Evolutionary conservation across 2,329 filamentous ascomycete species (phyloP).

Genomic region (Colletotrichum sojae): DNA sequence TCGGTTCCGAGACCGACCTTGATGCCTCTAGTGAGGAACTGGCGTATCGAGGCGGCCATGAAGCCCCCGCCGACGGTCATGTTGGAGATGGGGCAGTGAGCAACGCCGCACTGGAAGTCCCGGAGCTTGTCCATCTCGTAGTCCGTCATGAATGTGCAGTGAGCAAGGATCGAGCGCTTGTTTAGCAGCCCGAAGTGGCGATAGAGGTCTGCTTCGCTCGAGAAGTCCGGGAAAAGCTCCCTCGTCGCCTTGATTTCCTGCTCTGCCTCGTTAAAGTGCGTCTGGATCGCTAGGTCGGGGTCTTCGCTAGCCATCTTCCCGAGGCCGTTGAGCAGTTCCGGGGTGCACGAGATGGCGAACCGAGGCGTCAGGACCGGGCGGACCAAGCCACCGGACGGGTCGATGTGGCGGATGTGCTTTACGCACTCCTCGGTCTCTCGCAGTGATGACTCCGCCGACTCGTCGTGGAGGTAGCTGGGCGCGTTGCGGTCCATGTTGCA

Average conservation of each 20-base stretch:
- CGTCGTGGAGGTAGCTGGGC: constrained; percentile 68
- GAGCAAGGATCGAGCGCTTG: constrained; percentile 72
- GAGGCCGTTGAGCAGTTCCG: constrained; percentile 67
- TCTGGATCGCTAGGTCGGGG: constrained; percentile 70
- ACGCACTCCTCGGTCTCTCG: constrained; percentile 65
- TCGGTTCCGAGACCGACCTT: constrained; percentile 79
- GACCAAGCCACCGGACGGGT: constrained; percentile 60
- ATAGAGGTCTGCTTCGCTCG: constrained; percentile 73
- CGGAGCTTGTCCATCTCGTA: constrained; percentile 66
- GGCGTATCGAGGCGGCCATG: constrained; percentile 72
- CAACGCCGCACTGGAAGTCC: constrained; percentile 68
- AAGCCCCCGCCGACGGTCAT: constrained; percentile 74
- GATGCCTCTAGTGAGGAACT: constrained; percentile 69
- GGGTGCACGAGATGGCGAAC: constrained; percentile 73
- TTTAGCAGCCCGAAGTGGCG: constrained; percentile 67
- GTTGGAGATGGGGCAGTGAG: constrained; percentile 76
- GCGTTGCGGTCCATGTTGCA: constrained; percentile 73
- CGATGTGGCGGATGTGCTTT: constrained; percentile 59
- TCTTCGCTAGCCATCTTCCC: constrained; percentile 66
- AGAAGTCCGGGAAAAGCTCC: constrained; percentile 68
- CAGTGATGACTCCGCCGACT: constrained; percentile 61
- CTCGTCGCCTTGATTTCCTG: constrained; percentile 71
- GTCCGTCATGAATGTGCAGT: constrained; percentile 74
- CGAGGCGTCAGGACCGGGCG: constrained; percentile 69
- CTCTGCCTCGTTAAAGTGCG: constrained; percentile 76